These are phyloP conservation scores for Musa acuminata DNA, from an alignment of 176 grass and related monocot species.

Conservation along the genomic window DNA sequence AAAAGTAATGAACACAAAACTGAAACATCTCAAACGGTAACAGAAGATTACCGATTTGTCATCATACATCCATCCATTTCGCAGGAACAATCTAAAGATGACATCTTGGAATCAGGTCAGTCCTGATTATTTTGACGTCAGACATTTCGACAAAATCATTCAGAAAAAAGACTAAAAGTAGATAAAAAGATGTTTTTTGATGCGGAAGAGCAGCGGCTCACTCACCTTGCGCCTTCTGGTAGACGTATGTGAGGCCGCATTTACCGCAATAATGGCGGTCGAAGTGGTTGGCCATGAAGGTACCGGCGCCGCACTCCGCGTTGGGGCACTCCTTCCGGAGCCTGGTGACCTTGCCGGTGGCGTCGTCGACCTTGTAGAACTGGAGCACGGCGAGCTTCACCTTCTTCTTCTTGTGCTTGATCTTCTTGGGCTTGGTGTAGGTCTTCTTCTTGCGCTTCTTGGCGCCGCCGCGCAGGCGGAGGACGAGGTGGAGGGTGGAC, in stretches of 20 bases:
- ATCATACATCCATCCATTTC: too few relatives aligned
- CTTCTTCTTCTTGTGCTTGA: slow-evolving; percentile 75
- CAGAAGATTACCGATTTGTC: too few relatives aligned
- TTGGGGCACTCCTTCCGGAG: slow-evolving; percentile 76
- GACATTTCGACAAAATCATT: too few relatives aligned
- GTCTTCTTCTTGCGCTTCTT: slow-evolving; percentile 89
- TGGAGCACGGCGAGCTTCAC: slow-evolving; percentile 67
- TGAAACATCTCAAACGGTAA: too few relatives aligned
- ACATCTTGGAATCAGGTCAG: too few relatives aligned
- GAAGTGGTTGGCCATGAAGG: slow-evolving; percentile 75
- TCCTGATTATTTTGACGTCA: too few relatives aligned
- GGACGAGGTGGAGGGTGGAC: slow-evolving; percentile 27
- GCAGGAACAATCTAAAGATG: too few relatives aligned
- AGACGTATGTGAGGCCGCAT: slow-evolving; percentile 75
- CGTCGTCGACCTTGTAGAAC: slow-evolving; percentile 67
- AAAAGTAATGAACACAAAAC: too few relatives aligned
- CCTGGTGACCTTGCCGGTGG: slow-evolving; percentile 59
- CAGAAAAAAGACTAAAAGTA: too few relatives aligned
- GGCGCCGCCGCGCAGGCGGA: slow-evolving; percentile 52
- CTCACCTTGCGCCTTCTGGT: slow-evolving; percentile 21
- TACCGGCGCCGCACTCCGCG: slow-evolving; percentile 52
- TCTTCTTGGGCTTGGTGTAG: slow-evolving; percentile 76
- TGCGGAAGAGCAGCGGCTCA: not conserved
- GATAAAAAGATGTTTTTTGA: too few relatives aligned
- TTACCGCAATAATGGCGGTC: slow-evolving; percentile 79